Conservation (phyloP, 176 grass and related monocot genomes). For the Cymbopogon citratus region DNA sequence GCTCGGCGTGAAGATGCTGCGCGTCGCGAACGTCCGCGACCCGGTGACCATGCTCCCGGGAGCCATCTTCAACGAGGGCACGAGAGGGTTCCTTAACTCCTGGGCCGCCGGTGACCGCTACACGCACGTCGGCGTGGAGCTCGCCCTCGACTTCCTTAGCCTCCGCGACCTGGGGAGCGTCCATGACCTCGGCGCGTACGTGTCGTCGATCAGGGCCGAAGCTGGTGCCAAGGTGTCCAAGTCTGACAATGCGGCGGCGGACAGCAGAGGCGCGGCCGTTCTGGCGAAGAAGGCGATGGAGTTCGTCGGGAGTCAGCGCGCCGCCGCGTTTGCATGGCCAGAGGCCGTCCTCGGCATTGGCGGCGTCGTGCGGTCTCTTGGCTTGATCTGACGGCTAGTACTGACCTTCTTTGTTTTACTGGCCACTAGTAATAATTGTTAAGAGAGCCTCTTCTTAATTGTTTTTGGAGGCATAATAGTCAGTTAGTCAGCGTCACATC, state of each 20-base stretch:
- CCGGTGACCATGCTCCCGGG: constrained; percentile 50
- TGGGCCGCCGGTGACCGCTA: constrained; percentile 30
- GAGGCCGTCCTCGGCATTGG: constrained; percentile 29
- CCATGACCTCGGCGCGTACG: constrained; percentile 48
- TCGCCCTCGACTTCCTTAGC: constrained; percentile 49
- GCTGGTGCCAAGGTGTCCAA: neutral
- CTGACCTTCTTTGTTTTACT: neutral
- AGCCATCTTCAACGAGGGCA: constrained; percentile 46
- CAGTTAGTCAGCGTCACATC: neutral
- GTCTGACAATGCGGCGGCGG: neutral
- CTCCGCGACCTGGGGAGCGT: constrained; percentile 31
- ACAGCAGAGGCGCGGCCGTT: neutral
- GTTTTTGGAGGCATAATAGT: neutral
- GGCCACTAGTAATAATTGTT: neutral
- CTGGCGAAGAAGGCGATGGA: constrained; percentile 14
- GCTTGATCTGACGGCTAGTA: neutral
- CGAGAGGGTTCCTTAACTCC: neutral
- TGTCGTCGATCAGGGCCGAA: constrained; percentile 8
- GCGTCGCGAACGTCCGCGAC: constrained; percentile 48
- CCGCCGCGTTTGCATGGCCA: constrained; percentile 24
- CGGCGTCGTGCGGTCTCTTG: constrained; percentile 35
- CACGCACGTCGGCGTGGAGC: constrained; percentile 54
- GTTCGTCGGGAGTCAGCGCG: constrained; percentile 7
- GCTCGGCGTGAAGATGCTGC: constrained; percentile 52
- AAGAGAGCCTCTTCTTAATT: neutral